A percentile compares a stretch with the other conserved stretches of the same genome.
Conservation (phyloP, 768 basidiomycete genomes). For the Lyophyllum shimeji region DNA sequence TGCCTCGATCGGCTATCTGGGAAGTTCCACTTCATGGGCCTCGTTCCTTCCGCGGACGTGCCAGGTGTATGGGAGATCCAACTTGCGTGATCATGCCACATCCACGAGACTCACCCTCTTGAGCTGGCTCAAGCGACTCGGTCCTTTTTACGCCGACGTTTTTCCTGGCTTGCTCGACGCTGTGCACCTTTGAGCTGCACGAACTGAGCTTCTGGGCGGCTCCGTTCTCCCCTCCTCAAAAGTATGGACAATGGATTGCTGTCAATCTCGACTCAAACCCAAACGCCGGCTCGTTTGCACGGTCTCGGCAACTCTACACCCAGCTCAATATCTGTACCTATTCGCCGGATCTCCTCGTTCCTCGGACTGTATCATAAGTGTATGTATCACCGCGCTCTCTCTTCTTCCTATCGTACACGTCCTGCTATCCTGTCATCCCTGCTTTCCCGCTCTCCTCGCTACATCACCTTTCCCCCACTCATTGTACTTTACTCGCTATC, state of each 20-base stretch:
- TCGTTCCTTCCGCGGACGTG: background rate
- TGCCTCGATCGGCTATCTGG: background rate
- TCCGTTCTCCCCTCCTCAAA: background rate
- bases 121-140: background rate
- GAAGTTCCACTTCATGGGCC: background rate
- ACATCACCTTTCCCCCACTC: background rate
- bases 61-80: conserved; percentile 2
- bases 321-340: background rate
- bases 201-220: background rate
- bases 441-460: background rate
- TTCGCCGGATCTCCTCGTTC: background rate
- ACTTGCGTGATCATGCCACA: background rate
- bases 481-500: background rate
- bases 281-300: conserved; percentile 1
- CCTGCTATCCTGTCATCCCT: background rate
- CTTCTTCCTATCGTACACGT: background rate
- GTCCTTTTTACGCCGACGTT: background rate
- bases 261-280: background rate
- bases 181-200: background rate
- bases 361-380: background rate
- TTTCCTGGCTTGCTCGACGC: too few species aligned
- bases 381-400: background rate
- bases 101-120: too few species aligned
- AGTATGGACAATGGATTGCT: background rate
- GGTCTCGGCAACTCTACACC: background rate